These are phyloP conservation scores for Neurospora discreta DNA, from an alignment of 495 filamentous ascomycete genomes.

Conservation along the genomic window DNA sequence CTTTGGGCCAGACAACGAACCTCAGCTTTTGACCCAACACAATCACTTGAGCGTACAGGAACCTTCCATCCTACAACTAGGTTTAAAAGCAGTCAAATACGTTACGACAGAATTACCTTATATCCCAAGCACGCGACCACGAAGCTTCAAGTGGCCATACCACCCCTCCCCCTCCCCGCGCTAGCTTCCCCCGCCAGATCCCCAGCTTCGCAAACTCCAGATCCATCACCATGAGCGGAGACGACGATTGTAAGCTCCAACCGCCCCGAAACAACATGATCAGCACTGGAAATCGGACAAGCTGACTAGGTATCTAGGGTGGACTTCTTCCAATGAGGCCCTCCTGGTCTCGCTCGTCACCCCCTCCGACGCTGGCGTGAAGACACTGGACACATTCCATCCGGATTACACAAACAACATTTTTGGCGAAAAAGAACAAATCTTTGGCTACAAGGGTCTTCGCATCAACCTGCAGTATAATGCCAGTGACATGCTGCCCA, in stretches of 20 bases:
- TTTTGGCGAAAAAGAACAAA: constrained; percentile 80
- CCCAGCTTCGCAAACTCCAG: not conserved
- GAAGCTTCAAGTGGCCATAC: not conserved
- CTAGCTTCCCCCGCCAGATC: not conserved
- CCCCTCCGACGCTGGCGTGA: constrained; percentile 41
- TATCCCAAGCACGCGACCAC: not conserved
- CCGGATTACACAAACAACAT: constrained; percentile 85
- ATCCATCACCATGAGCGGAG: not conserved
- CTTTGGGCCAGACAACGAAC: not conserved
- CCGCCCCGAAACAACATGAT: not conserved
- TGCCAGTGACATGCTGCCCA: constrained; percentile 69
- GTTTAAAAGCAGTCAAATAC: not conserved
- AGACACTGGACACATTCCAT: constrained; percentile 56
- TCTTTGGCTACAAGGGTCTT: constrained; percentile 81
- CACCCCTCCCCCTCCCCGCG: not conserved
- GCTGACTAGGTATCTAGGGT: constrained; percentile 45
- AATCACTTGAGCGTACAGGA: not conserved
- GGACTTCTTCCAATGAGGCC: constrained; percentile 62
- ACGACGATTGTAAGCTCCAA: not conserved
- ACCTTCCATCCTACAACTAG: not conserved
- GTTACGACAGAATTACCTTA: not conserved
- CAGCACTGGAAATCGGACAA: not conserved
- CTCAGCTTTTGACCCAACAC: not conserved
- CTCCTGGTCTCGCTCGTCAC: constrained; percentile 58
- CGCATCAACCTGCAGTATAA: constrained; percentile 67